Evolutionary conservation across 2,329 filamentous ascomycete genomes (phyloP), one percentile per base, ranked within the genome.

Genomic region (Exophiala alcalophila): DNA sequence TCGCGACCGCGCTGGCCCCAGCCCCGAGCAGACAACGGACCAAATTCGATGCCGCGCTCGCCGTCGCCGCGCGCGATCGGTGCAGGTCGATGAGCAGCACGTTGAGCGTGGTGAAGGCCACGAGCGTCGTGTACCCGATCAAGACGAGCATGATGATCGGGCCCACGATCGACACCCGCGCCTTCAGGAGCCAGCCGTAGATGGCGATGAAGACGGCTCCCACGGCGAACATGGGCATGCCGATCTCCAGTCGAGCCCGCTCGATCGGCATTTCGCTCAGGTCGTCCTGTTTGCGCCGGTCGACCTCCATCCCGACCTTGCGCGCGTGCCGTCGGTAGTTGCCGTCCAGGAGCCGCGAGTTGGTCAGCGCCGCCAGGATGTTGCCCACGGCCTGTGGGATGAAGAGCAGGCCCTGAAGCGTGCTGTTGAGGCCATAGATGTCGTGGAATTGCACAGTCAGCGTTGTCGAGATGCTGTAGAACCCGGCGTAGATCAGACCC

Each of bases 401-500:
- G 32, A 57, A 62, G 30, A 57, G 57, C 2, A 69, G 52, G 1
- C 58, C 62, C 19, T 72, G 63, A 47, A 75, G 59, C 12, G 74
- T 61, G 37, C 70, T 63, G 53, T 64, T 62, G 53, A 73, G 67
- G 12, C 59, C 55, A 48, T 77, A 77, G 3, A 69, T 62, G 3
- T 63, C 43, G 12, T 61, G 55, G 50, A 73, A 72, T 59, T 44
- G 5, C 48, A 55, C 26, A 2, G 25, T 33, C 12, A 37, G 19
- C 30, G 65, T 61, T 4, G 74, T 49, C 0, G 69, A 64, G 1
- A 72, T 71, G 67, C 51, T 29, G 65, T 54, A 8, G 62, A 44
- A 2, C 46, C 35, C 72, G 65, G 58, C 76, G 77, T 36, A 78
- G 75, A 45, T 71, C 74, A 21, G 68, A 68, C 3, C 72, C 71